Conservation (phyloP, 75 land plant genomes). For the Gnetum montanum region DNA sequence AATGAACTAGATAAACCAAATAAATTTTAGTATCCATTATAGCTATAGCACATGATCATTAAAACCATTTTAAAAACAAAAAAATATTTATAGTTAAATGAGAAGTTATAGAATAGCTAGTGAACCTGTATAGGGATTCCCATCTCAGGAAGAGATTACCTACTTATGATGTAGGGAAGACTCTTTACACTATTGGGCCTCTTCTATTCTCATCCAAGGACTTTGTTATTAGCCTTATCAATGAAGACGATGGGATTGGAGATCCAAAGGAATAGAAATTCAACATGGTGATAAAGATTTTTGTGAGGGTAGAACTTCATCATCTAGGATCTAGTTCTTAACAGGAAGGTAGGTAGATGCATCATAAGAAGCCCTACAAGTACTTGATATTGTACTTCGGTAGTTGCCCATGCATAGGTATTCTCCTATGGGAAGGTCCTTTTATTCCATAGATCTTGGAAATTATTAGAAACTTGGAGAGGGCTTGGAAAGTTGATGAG, state of each 20-base stretch:
- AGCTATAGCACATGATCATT: no score
- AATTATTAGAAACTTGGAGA: constrained; percentile 40
- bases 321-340: constrained; percentile 53
- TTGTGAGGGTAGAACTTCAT: constrained; percentile 38
- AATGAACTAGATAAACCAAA: no score
- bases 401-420: constrained; percentile 36
- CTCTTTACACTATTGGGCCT: constrained; percentile 68
- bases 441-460: constrained; percentile 40
- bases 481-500: constrained; percentile 74
- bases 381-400: constrained; percentile 72
- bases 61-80: no score
- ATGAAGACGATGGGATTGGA: constrained; percentile 24
- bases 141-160: constrained; percentile 36
- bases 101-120: constrained; percentile 46
- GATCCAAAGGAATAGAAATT: constrained; percentile 35
- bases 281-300: constrained; percentile 63
- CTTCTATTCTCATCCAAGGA: constrained; percentile 62
- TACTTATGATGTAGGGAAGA: constrained; percentile 78
- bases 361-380: constrained; percentile 78
- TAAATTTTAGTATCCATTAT: no score
- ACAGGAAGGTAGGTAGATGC: constrained; percentile 36
- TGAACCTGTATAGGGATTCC: constrained; percentile 22
- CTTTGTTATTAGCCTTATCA: constrained; percentile 43
- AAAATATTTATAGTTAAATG: no score
- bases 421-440: constrained; percentile 62